Base-by-base conservation (phyloP, 805 yeast genomes). In the Candida caryicola region DNA sequence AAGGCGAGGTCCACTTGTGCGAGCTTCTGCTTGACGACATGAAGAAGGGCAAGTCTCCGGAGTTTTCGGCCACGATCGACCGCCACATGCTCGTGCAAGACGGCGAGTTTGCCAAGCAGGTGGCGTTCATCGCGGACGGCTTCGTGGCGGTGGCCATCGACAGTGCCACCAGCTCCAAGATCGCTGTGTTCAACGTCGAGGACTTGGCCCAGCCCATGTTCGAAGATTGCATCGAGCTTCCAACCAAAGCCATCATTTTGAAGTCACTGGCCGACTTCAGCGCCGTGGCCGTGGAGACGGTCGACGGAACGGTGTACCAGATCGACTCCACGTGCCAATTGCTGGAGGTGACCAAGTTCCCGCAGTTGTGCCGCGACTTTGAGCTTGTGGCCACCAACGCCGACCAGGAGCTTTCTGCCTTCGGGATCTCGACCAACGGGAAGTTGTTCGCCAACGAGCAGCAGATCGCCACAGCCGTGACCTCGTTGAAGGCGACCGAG, bases 351-450 rank as follows among this genome's bases (percentile, higher is more conserved):
- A 57, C 77, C 2, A 69, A 70, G 40, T 80, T 89, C 45, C 90
- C 91, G 1, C 84, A 77, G 51, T 63, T 85, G 18, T 87, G 95
- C 51, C 74, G 74, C 37, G 83, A 69, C 26, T 52, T 62, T 36
- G 78, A 76, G 48, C 74, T 80, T 2, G 65, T 71, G 10, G 41
- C 57, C 18, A 55, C 45, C 50, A 16, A 25, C 2, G 5, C 33
- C 4, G 49, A 45, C 25, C 39, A 46, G 21, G 54, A 51, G 8
- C 37, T 55, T 23, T 58, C 65, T 12, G 80, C 81, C 0, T 84
- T 87, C 55, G 98, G 96, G 37, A 61, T 91, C 19, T 74, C 95
- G 0, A 62, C 75, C 4, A 78, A 73, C 45, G 97, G 97, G 39
- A 84, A 83, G 52, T 62, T 93, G 10, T 87, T 68, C 56, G 81